A percentile compares a stretch with the other conserved stretches of the same genome.
Conservation (phyloP, 1,139 yeast species). For the Blastobotrys buckinghamii region DNA sequence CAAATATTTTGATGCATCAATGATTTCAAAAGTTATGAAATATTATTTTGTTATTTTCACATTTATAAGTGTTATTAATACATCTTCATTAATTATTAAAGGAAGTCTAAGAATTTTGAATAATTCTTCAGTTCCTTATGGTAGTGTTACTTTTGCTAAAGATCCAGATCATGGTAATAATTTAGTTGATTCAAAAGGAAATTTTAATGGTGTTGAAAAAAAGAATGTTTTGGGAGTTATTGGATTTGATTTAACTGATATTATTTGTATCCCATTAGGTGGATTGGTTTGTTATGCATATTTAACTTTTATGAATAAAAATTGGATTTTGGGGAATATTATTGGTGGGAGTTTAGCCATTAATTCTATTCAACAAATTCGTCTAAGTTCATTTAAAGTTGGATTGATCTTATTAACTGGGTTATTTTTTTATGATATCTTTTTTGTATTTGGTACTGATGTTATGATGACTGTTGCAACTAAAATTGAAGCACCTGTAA, state of each 20-base stretch:
- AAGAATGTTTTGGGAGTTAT: conserved; percentile 5
- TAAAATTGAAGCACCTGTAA: conserved; percentile 49
- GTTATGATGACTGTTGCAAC: conserved; percentile 62
- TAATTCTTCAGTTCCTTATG: conserved; percentile 26
- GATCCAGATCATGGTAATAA: conserved; percentile 25
- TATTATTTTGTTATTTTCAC: conserved; percentile 33
- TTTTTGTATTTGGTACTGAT: conserved; percentile 58
- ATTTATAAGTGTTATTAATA: conserved; percentile 25
- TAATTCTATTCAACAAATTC: conserved; percentile 8
- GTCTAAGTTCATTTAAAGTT: conserved; percentile 38
- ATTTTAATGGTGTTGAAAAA: not conserved
- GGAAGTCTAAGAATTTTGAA: conserved; percentile 25
- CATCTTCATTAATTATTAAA: conserved; percentile 27
- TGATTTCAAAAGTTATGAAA: conserved; percentile 32
- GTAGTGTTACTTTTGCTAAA: conserved; percentile 30
- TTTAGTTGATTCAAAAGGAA: not conserved
- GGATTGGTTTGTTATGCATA: conserved; percentile 7
- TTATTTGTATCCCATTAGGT: conserved; percentile 23
- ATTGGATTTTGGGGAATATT: conserved; percentile 13
- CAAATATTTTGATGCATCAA: conserved; percentile 30
- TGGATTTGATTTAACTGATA: conserved; percentile 21
- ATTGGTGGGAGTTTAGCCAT: conserved; percentile 12
- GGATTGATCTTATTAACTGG: conserved; percentile 43
- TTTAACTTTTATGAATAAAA: conserved; percentile 7
- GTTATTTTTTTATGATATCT: conserved; percentile 57